Conservation (phyloP, 1,284 basidiomycete genomes). For the Sporisorium graminicola region DNA sequence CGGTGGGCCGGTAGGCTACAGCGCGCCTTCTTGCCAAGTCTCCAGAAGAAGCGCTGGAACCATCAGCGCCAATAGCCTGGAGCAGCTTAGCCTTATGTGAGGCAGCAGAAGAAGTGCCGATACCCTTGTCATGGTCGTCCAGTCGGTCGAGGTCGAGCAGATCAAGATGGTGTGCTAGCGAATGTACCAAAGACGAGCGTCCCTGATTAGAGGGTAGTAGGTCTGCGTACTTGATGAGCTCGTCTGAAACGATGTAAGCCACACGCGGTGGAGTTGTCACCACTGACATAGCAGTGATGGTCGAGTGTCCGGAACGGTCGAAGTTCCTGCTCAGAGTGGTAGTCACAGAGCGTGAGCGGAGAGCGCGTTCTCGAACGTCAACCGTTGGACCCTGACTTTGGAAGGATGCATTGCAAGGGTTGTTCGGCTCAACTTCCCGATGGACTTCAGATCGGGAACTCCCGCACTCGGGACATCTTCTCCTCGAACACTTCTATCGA, state of each 20-base stretch:
- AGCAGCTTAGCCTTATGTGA: constrained; percentile 3
- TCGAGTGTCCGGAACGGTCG: background rate
- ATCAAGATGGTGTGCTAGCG: constrained; percentile 71
- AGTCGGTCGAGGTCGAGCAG: constrained; percentile 39
- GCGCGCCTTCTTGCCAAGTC: constrained; percentile 4
- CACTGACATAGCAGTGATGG: constrained; percentile 16
- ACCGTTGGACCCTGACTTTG: constrained; percentile 17
- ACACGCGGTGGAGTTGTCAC: constrained; percentile 52
- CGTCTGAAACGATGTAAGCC: constrained; percentile 76
- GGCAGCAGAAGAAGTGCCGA: background rate
- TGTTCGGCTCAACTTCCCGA: background rate
- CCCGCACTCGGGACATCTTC: no score
- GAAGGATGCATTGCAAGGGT: background rate
- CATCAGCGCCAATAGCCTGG: constrained; percentile 1
- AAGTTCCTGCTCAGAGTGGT: background rate
- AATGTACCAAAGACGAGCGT: constrained; percentile 84
- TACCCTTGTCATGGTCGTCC: constrained; percentile 4
- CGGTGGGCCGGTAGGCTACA: constrained; percentile 9
- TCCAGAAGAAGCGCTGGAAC: background rate
- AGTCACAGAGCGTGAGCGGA: background rate
- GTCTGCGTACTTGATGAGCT: constrained; percentile 75
- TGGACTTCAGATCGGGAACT: background rate
- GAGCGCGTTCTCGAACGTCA: background rate
- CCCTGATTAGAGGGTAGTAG: constrained; percentile 84
- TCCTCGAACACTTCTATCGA: no score